Evolutionary conservation across 2,329 filamentous ascomycete genomes (phyloP).

Genomic region (Coniochaeta pulveracea): DNA sequence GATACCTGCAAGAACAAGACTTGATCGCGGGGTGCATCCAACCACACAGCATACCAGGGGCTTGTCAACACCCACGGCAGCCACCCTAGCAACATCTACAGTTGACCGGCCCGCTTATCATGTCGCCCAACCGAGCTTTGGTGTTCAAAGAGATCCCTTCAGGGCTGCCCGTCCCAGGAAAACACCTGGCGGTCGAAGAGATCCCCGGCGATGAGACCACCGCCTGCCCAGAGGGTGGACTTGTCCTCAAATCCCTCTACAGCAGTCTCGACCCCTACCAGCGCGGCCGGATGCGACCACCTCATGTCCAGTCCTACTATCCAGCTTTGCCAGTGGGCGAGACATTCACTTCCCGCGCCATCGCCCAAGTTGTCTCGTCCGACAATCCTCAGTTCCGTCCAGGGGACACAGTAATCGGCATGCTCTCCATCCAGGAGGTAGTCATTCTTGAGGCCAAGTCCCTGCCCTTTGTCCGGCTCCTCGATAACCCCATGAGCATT

Average conservation of each 20-base stretch:
- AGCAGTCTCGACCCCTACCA: constrained; percentile 77
- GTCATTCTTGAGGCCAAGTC: constrained; percentile 33
- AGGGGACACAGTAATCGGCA: constrained; percentile 54
- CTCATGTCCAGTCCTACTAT: constrained; percentile 55
- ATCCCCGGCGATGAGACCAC: constrained; percentile 55
- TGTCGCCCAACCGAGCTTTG: constrained; percentile 53
- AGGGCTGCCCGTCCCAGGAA: constrained; percentile 55
- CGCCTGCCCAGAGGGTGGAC: constrained; percentile 49
- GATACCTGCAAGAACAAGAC: too few species aligned
- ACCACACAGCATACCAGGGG: too few species aligned
- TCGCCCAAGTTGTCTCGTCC: constrained; percentile 63
- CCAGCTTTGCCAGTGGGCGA: constrained; percentile 49
- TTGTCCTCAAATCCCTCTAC: constrained; percentile 61
- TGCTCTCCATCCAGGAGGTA: constrained; percentile 59
- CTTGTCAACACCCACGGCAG: too few species aligned
- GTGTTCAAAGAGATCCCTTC: constrained; percentile 60
- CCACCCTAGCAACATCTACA: too few species aligned
- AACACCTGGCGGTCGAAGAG: constrained; percentile 58
- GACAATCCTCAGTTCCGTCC: constrained; percentile 45
- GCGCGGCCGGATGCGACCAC: constrained; percentile 64
- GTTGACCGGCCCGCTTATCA: constrained; percentile 1
- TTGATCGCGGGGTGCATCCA: too few species aligned
- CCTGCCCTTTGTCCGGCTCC: constrained; percentile 32
- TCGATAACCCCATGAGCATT: constrained; percentile 60
- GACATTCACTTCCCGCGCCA: constrained; percentile 51